Evolutionary conservation across 2,329 filamentous ascomycete species (phyloP), one percentile per base, ranked within the genome.

Genomic region (Botrytis cinerea): DNA sequence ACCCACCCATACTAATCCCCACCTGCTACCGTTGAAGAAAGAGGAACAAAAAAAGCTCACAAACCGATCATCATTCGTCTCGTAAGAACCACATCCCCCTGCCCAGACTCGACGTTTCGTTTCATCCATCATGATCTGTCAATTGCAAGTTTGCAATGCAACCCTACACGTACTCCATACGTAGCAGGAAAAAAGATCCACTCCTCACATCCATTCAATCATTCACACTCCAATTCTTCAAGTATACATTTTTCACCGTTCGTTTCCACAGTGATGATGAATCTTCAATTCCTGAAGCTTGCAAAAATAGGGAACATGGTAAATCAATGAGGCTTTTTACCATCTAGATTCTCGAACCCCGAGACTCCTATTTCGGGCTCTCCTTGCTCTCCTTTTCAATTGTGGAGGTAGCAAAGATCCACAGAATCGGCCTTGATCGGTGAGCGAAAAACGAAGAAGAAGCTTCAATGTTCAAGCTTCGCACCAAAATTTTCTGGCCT

Each of bases 61-160:
- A 9, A 67, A 5, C 1, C 16, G 35, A n/a, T 63, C 16, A 63
- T 63, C 60, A 63, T 20, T 67, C 20, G 45, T 38, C 32, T 51
- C 32, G 20, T 25, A 67, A 67, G 63, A n/a, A 67, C 32, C 45
- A 51, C 63, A 48, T 38, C 35, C 14, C 28, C 45, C 32, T 20
- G 46, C 14, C 22, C 32, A 51, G 45, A 51, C 16, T 35, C 38
- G 45, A 51, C 22, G 16, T 48, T 38, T 38, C n/a, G 63, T 66
- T 66, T 51, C 63, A 66, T 48, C 45, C 63, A 66, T 48, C 45
- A 51, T 51, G 63, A 66, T 66, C 63, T 66, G 63, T 66, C 63
- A 66, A 66, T 35, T 48, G 28, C 63, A 54, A n/a, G n/a, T 51
- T 18, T 48, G 28, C 45, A 66, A 66, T 38, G 28, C 63, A 66